Base-by-base conservation (phyloP, 2,329 filamentous ascomycete genomes). In the Sclerotinia nivalis region DNA sequence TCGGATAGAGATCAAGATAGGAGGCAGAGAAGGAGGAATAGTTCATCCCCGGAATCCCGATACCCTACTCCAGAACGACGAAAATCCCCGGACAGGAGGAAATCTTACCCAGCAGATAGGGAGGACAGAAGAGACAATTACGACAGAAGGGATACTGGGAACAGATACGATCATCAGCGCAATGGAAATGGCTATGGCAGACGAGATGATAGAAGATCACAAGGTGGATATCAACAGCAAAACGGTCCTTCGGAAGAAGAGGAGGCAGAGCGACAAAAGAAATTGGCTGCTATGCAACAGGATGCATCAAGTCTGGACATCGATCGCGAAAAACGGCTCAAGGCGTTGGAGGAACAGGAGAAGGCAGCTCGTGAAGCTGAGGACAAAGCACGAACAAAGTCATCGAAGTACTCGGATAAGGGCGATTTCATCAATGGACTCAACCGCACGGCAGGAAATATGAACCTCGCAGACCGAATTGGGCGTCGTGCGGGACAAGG, bases 231-330 rank as follows among this genome's bases (percentile, higher is more conserved):
- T 49, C 59, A 66, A n/a, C 61, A 64, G 50, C 28, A 18, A 8
- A 45, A 58, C 34, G 68, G 60, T 12, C 52, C 62, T 18, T 60
- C 67, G 15, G 72, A 73, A 60, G 68, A 69, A 70, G 79, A 80
- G 9, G 85, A 85, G 28, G 85, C 87, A 31, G 88, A 91, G 72
- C 84, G 85, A n/a, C 88, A 88, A 18, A 85, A 86, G 34, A 92
- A 88, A 77, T 80, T 93, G 25, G 90, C 89, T 22, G 89, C 88
- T 12, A 93, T 93, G 91, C 90, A 92, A 78, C 85, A 86, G 25
- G 89, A 88, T 40, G 91, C 91, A 6, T 85, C 84, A 1, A 87
- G 90, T 15, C 82, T 96, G 61, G 91, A 95, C 75, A 78, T 83
- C n/a, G 89, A 91, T 74, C 88, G 93, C 45, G 87, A 87, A 73